Evolutionary conservation across 2,329 filamentous ascomycete species (phyloP).

Genomic region (Arthrobotrys iridis): DNA sequence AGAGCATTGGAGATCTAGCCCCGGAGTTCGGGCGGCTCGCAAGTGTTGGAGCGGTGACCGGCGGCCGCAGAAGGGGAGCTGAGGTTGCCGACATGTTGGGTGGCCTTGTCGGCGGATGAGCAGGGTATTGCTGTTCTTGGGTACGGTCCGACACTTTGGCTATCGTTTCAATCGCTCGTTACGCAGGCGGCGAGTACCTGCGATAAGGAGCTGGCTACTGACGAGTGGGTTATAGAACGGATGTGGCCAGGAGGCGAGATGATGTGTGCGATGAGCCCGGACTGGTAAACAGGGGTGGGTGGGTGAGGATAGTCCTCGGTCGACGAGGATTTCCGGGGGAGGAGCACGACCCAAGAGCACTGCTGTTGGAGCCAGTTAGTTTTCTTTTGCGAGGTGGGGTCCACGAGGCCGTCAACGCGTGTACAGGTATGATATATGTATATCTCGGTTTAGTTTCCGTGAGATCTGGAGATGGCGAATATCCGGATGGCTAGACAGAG

Average conservation of each 20-base stretch:
- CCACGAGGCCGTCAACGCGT: background rate
- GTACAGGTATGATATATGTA: background rate
- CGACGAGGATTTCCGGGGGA: background rate
- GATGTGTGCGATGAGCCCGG: background rate
- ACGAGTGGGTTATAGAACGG: background rate
- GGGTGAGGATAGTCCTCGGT: background rate
- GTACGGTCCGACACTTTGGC: constrained; percentile 31
- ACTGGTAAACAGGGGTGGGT: background rate
- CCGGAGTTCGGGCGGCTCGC: constrained; percentile 52
- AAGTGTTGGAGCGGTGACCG: constrained; percentile 43
- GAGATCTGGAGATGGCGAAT: background rate
- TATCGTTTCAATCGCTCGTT: constrained; percentile 16
- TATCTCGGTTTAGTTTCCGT: background rate
- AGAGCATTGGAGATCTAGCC: constrained; percentile 54
- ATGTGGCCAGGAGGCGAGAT: background rate
- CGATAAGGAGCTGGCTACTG: constrained; percentile 3
- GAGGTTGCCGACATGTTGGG: constrained; percentile 54
- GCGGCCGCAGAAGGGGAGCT: constrained; percentile 51
- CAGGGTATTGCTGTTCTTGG: constrained; percentile 30
- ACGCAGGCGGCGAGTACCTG: constrained; percentile 26
- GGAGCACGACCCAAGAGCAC: background rate
- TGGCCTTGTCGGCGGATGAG: constrained; percentile 39
- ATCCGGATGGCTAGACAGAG: background rate
- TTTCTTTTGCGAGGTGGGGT: background rate
- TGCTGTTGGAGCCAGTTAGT: background rate